Conservation (phyloP, 768 basidiomycete species). For the Tephrocybe sp. region DNA sequence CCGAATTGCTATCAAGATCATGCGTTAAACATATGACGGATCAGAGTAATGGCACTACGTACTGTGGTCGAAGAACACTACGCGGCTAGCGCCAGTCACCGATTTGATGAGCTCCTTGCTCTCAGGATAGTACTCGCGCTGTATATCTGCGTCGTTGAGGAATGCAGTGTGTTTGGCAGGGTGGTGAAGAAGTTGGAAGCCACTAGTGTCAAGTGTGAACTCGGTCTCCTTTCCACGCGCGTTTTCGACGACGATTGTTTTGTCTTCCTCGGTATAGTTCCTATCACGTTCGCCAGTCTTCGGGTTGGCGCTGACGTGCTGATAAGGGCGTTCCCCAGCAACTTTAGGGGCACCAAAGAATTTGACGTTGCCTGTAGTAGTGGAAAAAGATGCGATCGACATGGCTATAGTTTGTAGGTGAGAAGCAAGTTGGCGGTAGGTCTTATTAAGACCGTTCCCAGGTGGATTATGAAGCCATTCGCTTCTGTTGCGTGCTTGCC, state of each 20-base stretch:
- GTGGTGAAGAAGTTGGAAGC: constrained; percentile 39
- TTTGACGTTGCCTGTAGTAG: too few species aligned
- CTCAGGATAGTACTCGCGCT: constrained; percentile 58
- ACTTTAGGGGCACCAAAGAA: too few species aligned
- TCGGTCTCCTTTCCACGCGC: constrained; percentile 50
- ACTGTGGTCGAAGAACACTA: constrained; percentile 68
- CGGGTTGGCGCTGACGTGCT: constrained; percentile 23
- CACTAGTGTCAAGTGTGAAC: constrained; percentile 45
- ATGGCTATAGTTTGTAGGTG: too few species aligned
- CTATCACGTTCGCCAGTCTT: constrained; percentile 18
- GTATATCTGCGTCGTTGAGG: constrained; percentile 44
- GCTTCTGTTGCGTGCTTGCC: too few species aligned
- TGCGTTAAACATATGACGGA: neutral
- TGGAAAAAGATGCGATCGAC: too few species aligned
- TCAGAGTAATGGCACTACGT: constrained; percentile 17
- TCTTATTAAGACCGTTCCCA: too few species aligned
- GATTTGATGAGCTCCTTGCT: constrained; percentile 54
- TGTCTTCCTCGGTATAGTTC: constrained; percentile 20
- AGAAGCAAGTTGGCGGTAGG: too few species aligned
- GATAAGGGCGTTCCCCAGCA: too few species aligned
- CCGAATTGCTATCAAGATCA: constrained; percentile 22
- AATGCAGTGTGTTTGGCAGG: constrained; percentile 46
- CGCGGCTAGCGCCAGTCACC: constrained; percentile 54
- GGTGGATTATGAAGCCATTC: too few species aligned
- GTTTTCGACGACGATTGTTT: constrained; percentile 47